Base-by-base conservation (phyloP, 495 filamentous ascomycete genomes). In the Hyaloscypha finlandica region DNA sequence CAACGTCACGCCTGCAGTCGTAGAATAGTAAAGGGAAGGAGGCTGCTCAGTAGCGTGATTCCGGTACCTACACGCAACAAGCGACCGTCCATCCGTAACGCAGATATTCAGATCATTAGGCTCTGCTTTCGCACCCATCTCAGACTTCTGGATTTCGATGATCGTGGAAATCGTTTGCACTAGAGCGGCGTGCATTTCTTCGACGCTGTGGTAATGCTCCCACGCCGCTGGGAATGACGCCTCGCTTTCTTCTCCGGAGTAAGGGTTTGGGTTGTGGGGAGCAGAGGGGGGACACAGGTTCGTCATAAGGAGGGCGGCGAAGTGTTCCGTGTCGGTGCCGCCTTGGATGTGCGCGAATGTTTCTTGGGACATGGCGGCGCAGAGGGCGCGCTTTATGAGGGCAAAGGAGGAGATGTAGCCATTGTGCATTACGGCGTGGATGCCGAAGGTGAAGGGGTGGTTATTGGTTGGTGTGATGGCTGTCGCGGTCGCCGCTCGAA, bases 341-440 rank as follows among this genome's bases (percentile, higher is more conserved):
- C 82, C 81, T n/a, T 72, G 55, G 51, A 84, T 75, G 63, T 81
- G 78, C 56, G 73, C 75, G 61, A 78, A 84, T 11, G 76, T 72
- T 35, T 82, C 82, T 29, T 76, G 74, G 45, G 69, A 71, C 69
- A 85, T 74, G 6, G 76, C 62, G 33, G 75, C 68, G 29, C 71
- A 75, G 60, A 84, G 68, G 19, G 76, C 74, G 14, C 79, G 76
- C 31, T 77, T 73, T 62, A 85, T 80, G 3, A 65, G 65, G 8
- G 71, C 54, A 66, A 83, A 85, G 61, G 76, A 65, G 14, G 77
- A 72, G n/a, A 84, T 73, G 20, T 73, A 76, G 14, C 82, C 82
- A 69, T 83, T 84, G 68, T 84, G 81, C 80, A 85, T 83, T 54
- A 85, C 80, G 6, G 73, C 70, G 64, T 82, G 80, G 30, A 81